phyloP scores from a whole-genome alignment of 2,329 filamentous ascomycete genomes.

The Sclerotinia sclerotiorum region DNA sequence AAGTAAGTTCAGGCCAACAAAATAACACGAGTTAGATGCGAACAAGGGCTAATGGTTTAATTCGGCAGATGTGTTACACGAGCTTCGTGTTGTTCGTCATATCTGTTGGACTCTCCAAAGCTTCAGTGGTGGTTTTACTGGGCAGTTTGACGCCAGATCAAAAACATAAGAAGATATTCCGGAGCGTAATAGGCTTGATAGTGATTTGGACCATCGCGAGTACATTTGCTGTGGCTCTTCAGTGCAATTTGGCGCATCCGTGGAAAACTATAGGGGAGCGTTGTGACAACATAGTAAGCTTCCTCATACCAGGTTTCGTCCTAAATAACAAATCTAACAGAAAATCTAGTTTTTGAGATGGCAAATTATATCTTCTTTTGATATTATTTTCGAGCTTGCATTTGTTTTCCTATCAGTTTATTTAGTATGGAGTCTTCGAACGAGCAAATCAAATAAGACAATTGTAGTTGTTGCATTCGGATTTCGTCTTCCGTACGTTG shows the following conservation, averaged over 20 bases:
- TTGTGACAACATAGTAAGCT: constrained; percentile 33
- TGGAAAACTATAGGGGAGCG: constrained; percentile 41
- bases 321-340: background rate
- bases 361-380: constrained; percentile 44
- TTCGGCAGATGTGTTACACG: constrained; percentile 41
- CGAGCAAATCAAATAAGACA: constrained; percentile 42
- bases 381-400: constrained; percentile 44
- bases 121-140: constrained; percentile 46
- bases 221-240: constrained; percentile 44
- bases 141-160: constrained; percentile 48
- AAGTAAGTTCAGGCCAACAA: constrained; percentile 21
- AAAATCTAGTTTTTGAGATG: constrained; percentile 42
- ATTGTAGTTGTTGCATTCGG: constrained; percentile 45
- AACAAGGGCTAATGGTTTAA: background rate
- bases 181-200: constrained; percentile 26
- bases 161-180: constrained; percentile 43
- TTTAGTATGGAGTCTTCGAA: constrained; percentile 44
- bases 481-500: constrained; percentile 43
- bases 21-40: background rate
- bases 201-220: constrained; percentile 45
- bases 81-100: constrained; percentile 46
- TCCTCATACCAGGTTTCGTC: background rate
- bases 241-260: constrained; percentile 44
- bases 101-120: constrained; percentile 46
- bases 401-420: constrained; percentile 44